A percentile compares a stretch with the other conserved stretches of the same genome.
Conservation (phyloP, 1,284 basidiomycete genomes). For the Polyporus tsugae region DNA sequence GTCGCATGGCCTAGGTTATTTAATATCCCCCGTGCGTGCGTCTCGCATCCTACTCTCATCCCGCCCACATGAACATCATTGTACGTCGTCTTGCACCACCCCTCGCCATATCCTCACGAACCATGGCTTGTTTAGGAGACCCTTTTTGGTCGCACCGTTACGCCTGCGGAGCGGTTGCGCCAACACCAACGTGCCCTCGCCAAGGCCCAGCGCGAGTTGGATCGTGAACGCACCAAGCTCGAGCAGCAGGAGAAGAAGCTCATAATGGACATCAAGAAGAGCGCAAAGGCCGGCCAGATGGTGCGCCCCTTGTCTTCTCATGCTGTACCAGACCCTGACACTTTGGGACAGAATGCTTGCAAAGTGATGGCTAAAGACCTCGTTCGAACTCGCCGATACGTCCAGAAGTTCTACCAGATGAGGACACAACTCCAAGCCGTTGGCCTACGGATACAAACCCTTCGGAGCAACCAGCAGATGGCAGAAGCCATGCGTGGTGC, state of each 20-base stretch:
- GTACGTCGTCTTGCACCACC: constrained; percentile 49
- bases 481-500: constrained; percentile 99
- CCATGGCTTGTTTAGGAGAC: constrained; percentile 70
- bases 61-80: constrained; percentile 73
- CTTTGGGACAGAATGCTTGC: constrained; percentile 81
- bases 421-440: constrained; percentile 98
- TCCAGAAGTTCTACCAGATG: constrained; percentile 99
- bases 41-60: constrained; percentile 11
- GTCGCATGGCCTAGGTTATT: too few relatives aligned
- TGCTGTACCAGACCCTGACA: constrained; percentile 21
- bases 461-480: constrained; percentile 99
- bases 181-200: constrained; percentile 96
- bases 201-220: constrained; percentile 97
- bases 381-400: constrained; percentile 92
- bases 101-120: neutral
- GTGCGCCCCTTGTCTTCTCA: constrained; percentile 53
- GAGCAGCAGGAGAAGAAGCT: constrained; percentile 97
- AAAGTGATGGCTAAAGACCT: constrained; percentile 99
- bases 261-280: constrained; percentile 94
- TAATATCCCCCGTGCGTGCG: neutral
- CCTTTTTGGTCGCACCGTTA: constrained; percentile 92
- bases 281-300: constrained; percentile 95
- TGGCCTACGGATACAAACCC: constrained; percentile 93
- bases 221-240: constrained; percentile 93
- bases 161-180: constrained; percentile 94